Evolutionary conservation across 148 eudicot species (phyloP).

Genomic region (Rheum nobile): DNA sequence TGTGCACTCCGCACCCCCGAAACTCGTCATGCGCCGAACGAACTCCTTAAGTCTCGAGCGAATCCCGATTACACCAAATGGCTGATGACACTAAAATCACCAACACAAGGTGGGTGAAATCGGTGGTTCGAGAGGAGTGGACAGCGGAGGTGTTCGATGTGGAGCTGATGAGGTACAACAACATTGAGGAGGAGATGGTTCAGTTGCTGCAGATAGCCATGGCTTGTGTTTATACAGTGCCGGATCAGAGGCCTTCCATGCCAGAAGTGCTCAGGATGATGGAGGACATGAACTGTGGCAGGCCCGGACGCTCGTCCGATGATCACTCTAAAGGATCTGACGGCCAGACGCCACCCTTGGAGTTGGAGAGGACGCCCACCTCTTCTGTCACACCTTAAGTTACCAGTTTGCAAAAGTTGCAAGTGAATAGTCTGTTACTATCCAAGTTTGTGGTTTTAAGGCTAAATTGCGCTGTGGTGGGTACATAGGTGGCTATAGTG

Average conservation of each 20-base stretch:
- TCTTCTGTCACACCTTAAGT: conserved; percentile 56
- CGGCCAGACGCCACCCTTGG: conserved; percentile 78
- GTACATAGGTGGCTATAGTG: not conserved
- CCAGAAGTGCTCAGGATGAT: conserved; percentile 81
- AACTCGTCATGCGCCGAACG: too few relatives aligned
- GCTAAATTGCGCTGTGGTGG: conserved; percentile 3
- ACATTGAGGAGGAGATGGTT: conserved; percentile 97
- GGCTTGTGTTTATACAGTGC: conserved; percentile 77
- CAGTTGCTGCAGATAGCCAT: conserved; percentile 88
- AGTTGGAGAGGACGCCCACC: conserved; percentile 42
- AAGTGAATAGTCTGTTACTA: not conserved
- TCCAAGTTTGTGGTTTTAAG: not conserved
- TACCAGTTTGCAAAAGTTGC: too few relatives aligned
- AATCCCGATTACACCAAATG: too few relatives aligned
- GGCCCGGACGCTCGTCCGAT: conserved; percentile 83
- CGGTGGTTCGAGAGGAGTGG: conserved; percentile 96
- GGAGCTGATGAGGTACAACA: conserved; percentile 86
- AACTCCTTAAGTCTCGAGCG: too few relatives aligned
- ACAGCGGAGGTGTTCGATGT: conserved; percentile 96
- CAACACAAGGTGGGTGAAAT: conserved; percentile 99
- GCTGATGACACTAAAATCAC: too few relatives aligned
- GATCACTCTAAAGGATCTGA: conserved; percentile 81
- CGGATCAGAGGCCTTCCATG: conserved; percentile 99
- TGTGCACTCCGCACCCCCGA: too few relatives aligned
- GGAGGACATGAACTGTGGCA: conserved; percentile 58